These are phyloP conservation scores for Westerdykella ornata DNA, from an alignment of 2,329 filamentous ascomycete genomes.

Conservation along the genomic window DNA sequence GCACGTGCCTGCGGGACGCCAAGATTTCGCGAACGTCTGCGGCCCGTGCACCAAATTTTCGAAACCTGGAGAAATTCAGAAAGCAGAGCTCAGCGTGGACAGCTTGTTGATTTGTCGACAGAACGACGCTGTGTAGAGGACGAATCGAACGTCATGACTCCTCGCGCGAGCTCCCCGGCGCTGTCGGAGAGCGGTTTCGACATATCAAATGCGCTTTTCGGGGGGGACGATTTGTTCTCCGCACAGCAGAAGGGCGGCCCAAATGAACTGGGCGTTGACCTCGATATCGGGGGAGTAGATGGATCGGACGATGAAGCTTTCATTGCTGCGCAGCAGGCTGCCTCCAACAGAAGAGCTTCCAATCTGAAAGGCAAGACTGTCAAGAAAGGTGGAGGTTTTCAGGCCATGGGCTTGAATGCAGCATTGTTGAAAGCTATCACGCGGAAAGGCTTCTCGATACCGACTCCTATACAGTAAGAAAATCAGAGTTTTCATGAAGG, in stretches of 20 bases:
- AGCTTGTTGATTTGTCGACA: no score
- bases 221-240: constrained; percentile 47
- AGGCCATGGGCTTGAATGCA: constrained; percentile 82
- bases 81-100: neutral
- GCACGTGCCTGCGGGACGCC: constrained; percentile 20
- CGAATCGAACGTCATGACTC: constrained; percentile 52
- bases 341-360: constrained; percentile 76
- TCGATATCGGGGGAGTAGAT: constrained; percentile 49
- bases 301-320: constrained; percentile 69
- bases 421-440: constrained; percentile 84
- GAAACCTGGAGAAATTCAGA: constrained; percentile 5
- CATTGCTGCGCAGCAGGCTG: constrained; percentile 80
- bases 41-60: constrained; percentile 22
- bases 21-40: constrained; percentile 21
- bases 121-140: neutral
- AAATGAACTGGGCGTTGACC: constrained; percentile 33
- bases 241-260: constrained; percentile 25
- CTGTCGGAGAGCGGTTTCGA: constrained; percentile 87
- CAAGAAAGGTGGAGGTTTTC: constrained; percentile 95
- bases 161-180: constrained; percentile 70
- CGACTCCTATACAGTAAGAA: constrained; percentile 78
- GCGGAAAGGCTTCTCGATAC: constrained; percentile 89
- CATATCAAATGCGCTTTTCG: constrained; percentile 72
- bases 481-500: neutral
- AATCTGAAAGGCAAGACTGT: constrained; percentile 78